Base-by-base conservation (phyloP, 2,329 filamentous ascomycete genomes). In the Cladophialophora carrionii region DNA sequence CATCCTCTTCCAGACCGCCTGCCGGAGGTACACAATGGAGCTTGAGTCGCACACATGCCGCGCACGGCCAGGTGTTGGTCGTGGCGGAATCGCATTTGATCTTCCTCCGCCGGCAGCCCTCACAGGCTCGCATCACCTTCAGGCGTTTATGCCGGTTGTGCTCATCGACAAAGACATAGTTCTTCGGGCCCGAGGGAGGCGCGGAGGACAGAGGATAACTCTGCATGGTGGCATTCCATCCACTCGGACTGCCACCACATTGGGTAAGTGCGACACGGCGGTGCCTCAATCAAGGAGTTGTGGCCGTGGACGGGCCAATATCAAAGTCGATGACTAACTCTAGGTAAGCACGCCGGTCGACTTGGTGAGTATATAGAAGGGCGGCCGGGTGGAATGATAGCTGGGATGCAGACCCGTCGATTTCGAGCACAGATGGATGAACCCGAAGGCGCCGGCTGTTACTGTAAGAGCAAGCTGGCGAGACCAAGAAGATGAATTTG, bases 131-230 rank as follows among this genome's bases (percentile, higher is more conserved):
- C 92, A 96, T 97, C 59, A 97, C 94, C 84, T 98, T 98, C 69
- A 98, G 82, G 73, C 94, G 87, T 80, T 98, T 98, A 79, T 98
- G 95, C 70, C 95, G 90, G 81, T 98, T 98, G 79, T 98, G 95
- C 78, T 98, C 94, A 78, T 98, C 94, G 64, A 98, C 95, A 76
- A 98, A 98, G 73, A 98, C 95, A 90, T 97, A 98, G 78, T 97
- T 93, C 64, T 71, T 72, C 20, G 66, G 70, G 32, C 66, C 70
- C 43, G 63, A 53, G 22, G 67, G 55, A 62, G 68, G 65, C 48
- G 34, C 65, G 51, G 65, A 64, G 52, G 68, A 63, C 31, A 61
- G 37, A 46, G 67, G 60, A 68, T 68, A 71, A 46, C 62, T 67
- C 58, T 71, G 70, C 70, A 72, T 72, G 55, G 59, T 71, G 61